These are phyloP conservation scores for Rhododendron kiyosumense DNA, from an alignment of 148 eudicot genomes.

Conservation along the genomic window DNA sequence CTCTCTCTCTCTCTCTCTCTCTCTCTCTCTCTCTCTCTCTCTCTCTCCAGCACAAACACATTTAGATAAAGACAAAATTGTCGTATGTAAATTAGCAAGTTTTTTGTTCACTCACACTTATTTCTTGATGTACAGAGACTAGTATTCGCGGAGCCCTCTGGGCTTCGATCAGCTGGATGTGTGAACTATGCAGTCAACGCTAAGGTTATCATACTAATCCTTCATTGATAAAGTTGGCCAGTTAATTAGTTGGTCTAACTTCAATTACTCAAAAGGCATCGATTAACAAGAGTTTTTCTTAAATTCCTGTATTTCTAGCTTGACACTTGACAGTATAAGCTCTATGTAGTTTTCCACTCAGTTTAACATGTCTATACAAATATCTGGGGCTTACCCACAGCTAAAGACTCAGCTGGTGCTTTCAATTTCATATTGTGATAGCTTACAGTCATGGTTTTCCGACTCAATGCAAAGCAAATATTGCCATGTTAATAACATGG, in stretches of 20 bases:
- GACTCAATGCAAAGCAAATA: too few relatives aligned
- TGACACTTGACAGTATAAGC: background rate
- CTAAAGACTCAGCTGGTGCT: background rate
- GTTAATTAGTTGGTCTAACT: background rate
- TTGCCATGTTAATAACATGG: background rate
- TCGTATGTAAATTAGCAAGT: background rate
- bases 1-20: background rate
- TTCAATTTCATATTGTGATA: background rate
- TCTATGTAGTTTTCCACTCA: background rate
- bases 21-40: too few relatives aligned
- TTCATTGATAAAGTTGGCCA: background rate
- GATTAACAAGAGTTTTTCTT: background rate
- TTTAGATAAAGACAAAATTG: background rate
- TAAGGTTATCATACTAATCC: conserved; percentile 35
- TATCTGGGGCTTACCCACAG: background rate
- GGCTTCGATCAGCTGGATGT: conserved; percentile 62
- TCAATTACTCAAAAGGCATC: background rate
- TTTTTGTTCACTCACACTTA: background rate
- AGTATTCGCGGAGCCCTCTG: conserved; percentile 68
- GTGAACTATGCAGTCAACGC: conserved; percentile 40
- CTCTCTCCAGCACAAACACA: background rate
- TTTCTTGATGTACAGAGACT: conserved; percentile 37
- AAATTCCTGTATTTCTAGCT: background rate
- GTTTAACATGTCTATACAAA: background rate
- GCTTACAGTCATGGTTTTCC: too few relatives aligned